phyloP scores from a whole-genome alignment of 306 rosid genomes.

The Vicia sativa region DNA sequence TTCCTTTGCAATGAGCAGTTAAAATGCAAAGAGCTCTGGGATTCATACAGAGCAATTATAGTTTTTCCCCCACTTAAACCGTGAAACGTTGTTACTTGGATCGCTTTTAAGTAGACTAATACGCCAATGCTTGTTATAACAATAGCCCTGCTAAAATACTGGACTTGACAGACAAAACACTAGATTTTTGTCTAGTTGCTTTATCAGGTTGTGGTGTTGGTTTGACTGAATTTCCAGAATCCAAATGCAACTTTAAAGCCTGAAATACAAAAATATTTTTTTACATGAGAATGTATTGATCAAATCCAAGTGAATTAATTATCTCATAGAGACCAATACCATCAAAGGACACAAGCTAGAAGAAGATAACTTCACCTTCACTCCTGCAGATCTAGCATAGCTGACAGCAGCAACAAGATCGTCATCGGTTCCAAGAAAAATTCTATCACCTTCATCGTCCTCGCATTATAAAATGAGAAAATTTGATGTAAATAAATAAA shows the following conservation, averaged over 20 bases:
- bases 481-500: neutral
- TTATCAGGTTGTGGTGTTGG: slow-evolving; percentile 33
- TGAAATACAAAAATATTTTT: slow-evolving; percentile 41
- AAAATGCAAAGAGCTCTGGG: slow-evolving; percentile 29
- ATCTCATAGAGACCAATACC: slow-evolving; percentile 4
- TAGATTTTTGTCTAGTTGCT: slow-evolving; percentile 30
- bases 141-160: slow-evolving; percentile 60
- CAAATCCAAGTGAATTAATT: slow-evolving; percentile 20
- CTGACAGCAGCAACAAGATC: slow-evolving; percentile 78
- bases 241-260: slow-evolving; percentile 86
- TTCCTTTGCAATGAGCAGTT: slow-evolving; percentile 25
- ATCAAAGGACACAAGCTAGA: slow-evolving; percentile 17
- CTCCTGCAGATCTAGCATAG: slow-evolving; percentile 68
- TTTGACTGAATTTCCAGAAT: slow-evolving; percentile 49
- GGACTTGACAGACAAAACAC: slow-evolving; percentile 43
- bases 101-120: slow-evolving; percentile 73
- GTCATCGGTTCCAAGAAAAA: slow-evolving; percentile 67
- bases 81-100: slow-evolving; percentile 45
- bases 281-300: slow-evolving; percentile 4
- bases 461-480: slow-evolving; percentile 58
- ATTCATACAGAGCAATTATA: slow-evolving; percentile 18
- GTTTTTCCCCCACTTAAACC: slow-evolving; percentile 5
- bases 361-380: slow-evolving; percentile 62
- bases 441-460: slow-evolving; percentile 94
- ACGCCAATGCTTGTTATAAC: slow-evolving; percentile 61